These are phyloP conservation scores for Sphaerulina vaccinii DNA, from an alignment of 2,329 filamentous ascomycete genomes.

Conservation along the genomic window DNA sequence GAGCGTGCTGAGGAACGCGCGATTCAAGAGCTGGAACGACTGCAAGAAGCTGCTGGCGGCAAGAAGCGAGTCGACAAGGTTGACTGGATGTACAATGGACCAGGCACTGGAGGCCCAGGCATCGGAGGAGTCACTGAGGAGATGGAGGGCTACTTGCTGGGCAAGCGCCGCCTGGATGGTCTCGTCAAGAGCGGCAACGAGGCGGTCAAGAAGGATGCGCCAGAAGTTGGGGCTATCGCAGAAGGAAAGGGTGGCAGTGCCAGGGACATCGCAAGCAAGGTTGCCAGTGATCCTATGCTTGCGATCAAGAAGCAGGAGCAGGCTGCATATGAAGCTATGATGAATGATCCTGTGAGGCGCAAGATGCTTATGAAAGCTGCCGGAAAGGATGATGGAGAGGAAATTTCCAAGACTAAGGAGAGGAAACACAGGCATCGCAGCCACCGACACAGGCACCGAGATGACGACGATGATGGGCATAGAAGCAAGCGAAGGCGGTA, in stretches of 20 bases:
- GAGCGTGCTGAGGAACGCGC: slow-evolving; percentile 92
- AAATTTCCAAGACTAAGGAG: slow-evolving; percentile 30
- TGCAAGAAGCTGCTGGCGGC: slow-evolving; percentile 86
- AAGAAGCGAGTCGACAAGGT: slow-evolving; percentile 77
- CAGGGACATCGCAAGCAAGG: slow-evolving; percentile 79
- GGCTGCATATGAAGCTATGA: slow-evolving; percentile 58
- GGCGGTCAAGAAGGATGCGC: slow-evolving; percentile 68
- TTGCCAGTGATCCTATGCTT: slow-evolving; percentile 85
- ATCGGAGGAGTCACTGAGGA: slow-evolving; percentile 70
- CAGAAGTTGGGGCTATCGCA: slow-evolving; percentile 56
- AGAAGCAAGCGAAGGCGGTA: slow-evolving; percentile 36
- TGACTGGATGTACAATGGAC: slow-evolving; percentile 97
- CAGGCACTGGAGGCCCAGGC: slow-evolving; percentile 71
- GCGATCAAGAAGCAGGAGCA: slow-evolving; percentile 88
- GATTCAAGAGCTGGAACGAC: slow-evolving; percentile 84
- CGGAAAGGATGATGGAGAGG: slow-evolving; percentile 34
- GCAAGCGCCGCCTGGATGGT: slow-evolving; percentile 87
- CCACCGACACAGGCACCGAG: slow-evolving; percentile 27
- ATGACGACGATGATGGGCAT: slow-evolving; percentile 34
- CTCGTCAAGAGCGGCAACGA: slow-evolving; percentile 80
- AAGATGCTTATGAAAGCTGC: slow-evolving; percentile 61
- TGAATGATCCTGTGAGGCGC: slow-evolving; percentile 70
- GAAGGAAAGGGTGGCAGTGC: slow-evolving; percentile 65
- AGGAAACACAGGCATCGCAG: slow-evolving; percentile 34
- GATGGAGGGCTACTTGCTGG: slow-evolving; percentile 88